These are phyloP conservation scores for Collybia nuda DNA, from an alignment of 768 basidiomycete genomes.

Conservation along the genomic window DNA sequence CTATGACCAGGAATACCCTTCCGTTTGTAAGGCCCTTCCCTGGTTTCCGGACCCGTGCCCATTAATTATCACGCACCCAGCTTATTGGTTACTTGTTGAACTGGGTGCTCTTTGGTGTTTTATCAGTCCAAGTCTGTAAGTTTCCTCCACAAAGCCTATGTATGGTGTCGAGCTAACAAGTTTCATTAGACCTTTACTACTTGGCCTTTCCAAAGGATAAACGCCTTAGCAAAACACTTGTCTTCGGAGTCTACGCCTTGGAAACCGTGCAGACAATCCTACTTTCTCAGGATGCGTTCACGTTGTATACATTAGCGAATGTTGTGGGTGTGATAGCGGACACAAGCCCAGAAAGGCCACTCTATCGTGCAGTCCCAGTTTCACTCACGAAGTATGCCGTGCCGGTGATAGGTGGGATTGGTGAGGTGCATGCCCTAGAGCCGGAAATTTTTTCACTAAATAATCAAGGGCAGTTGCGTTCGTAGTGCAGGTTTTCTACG, in stretches of 20 bases:
- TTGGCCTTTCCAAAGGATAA: constrained; percentile 16
- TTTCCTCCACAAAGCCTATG: background rate
- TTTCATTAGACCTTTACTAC: constrained; percentile 14
- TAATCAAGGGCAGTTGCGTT: background rate
- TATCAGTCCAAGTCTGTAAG: constrained; percentile 1
- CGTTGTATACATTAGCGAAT: background rate
- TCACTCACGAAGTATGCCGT: background rate
- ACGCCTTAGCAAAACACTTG: constrained; percentile 9
- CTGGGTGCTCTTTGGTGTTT: constrained; percentile 1
- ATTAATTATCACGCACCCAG: background rate
- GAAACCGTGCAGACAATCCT: constrained; percentile 12
- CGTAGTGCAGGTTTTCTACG: constrained; percentile 2
- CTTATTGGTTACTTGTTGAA: background rate
- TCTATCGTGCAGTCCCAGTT: background rate
- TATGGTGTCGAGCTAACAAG: background rate
- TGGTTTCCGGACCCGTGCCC: too few relatives aligned
- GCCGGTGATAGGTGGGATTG: constrained; percentile 1
- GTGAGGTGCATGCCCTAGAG: background rate
- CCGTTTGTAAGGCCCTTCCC: too few relatives aligned
- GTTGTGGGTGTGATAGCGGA: background rate
- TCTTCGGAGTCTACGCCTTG: constrained; percentile 10
- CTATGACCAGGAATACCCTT: too few relatives aligned
- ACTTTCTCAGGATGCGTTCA: constrained; percentile 2
- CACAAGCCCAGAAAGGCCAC: background rate
- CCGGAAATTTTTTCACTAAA: too few relatives aligned